Percentiles rank a stretch among this genome's conserved stretches.
phyloP scores from a whole-genome alignment of 2,329 filamentous ascomycete genomes.

The Fusarium redolens region DNA sequence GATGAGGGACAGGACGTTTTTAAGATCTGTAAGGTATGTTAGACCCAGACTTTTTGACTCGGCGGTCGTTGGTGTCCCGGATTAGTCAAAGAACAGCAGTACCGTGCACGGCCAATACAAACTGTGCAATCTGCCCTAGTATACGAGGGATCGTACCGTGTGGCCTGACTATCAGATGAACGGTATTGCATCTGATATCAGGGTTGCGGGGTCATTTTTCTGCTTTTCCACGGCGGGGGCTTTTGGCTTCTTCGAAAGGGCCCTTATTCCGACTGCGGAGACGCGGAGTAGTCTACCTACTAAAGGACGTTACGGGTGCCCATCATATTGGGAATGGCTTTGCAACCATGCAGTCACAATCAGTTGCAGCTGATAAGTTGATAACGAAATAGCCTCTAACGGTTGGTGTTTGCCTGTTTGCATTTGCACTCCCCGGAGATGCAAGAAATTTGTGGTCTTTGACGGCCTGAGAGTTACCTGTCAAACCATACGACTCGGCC shows the following conservation, averaged over 20 bases:
- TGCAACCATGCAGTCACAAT: slow-evolving; percentile 17
- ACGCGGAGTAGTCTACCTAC: slow-evolving; percentile 36
- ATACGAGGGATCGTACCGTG: slow-evolving; percentile 23
- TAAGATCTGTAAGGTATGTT: slow-evolving; percentile 33
- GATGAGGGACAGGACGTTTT: slow-evolving; percentile 25
- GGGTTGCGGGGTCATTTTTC: slow-evolving; percentile 44
- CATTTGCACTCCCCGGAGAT: slow-evolving; percentile 40
- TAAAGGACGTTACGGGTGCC: slow-evolving; percentile 10
- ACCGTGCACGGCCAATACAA: slow-evolving; percentile 10
- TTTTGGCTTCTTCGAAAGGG: slow-evolving; percentile 35
- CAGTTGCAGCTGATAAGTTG: slow-evolving; percentile 23
- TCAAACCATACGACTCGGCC: slow-evolving; percentile 40
- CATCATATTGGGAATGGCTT: slow-evolving; percentile 29
- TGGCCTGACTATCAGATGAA: slow-evolving; percentile 6
- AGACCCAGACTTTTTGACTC: slow-evolving; percentile 39
- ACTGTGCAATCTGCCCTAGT: slow-evolving; percentile 29
- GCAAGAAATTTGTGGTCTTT: slow-evolving; percentile 15
- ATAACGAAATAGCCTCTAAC: slow-evolving; percentile 25
- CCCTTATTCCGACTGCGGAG: slow-evolving; percentile 46
- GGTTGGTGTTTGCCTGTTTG: not conserved
- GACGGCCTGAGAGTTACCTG: slow-evolving; percentile 33
- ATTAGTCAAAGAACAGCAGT: slow-evolving; percentile 44
- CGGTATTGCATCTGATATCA: slow-evolving; percentile 40
- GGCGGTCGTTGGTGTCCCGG: slow-evolving; percentile 23
- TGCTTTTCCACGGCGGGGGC: slow-evolving; percentile 42